Conservation (phyloP, 768 basidiomycete species). For the Panus rudis region DNA sequence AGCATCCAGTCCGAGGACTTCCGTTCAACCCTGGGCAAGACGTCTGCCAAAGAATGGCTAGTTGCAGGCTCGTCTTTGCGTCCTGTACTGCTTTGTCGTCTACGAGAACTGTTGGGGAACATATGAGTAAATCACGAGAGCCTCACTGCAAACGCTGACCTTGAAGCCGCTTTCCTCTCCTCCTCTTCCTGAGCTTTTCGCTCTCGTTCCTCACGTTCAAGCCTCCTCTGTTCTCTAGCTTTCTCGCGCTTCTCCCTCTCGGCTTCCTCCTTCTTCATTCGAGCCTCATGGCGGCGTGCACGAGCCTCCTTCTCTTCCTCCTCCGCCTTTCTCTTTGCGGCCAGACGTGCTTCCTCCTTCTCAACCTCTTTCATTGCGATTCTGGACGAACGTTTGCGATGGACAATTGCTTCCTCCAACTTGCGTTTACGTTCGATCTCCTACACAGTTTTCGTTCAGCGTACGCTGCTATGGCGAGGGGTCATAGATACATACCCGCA, state of each 20-base stretch:
- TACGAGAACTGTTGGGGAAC: constrained; percentile 1
- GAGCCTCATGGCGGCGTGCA: constrained; percentile 40
- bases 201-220: constrained; percentile 37
- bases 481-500: constrained; percentile 42
- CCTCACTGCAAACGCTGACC: neutral
- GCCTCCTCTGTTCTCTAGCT: constrained; percentile 46
- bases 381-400: constrained; percentile 88
- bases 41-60: constrained; percentile 13
- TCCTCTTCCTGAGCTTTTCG: constrained; percentile 24
- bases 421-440: constrained; percentile 55
- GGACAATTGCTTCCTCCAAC: constrained; percentile 68
- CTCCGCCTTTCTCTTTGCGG: constrained; percentile 54
- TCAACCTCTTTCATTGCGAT: constrained; percentile 77
- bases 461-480: constrained; percentile 1
- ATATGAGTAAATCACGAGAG: neutral
- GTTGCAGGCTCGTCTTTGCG: constrained; percentile 6
- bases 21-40: constrained; percentile 38
- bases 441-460: constrained; percentile 28
- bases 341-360: constrained; percentile 61
- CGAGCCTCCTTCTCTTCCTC: constrained; percentile 64
- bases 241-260: constrained; percentile 41
- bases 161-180: constrained; percentile 14
- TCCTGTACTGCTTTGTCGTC: constrained; percentile 9
- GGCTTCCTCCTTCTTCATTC: constrained; percentile 31
- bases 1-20: constrained; percentile 78